Conservation (phyloP, 2,329 filamentous ascomycete genomes). For the Xylariaceae sp. region DNA sequence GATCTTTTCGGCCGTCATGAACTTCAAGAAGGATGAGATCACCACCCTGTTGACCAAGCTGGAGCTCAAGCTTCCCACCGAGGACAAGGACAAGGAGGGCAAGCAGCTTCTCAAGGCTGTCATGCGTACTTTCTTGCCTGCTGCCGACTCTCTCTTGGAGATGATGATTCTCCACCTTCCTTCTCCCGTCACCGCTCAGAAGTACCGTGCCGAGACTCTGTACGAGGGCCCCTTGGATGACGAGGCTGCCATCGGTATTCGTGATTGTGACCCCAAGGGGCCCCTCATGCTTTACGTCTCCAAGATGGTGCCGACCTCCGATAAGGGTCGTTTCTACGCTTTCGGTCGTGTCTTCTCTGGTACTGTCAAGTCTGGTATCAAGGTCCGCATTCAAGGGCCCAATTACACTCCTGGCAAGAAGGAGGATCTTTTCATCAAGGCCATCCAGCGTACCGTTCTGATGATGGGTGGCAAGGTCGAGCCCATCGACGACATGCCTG, state of each 20-base stretch:
- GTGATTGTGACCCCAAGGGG: conserved; percentile 95
- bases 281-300: conserved; percentile 99
- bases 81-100: conserved; percentile 92
- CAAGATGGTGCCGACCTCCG: conserved; percentile 99
- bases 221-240: conserved; percentile 98
- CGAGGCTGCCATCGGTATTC: conserved; percentile 90
- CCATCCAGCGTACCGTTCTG: conserved; percentile 98
- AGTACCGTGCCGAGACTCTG: conserved; percentile 95
- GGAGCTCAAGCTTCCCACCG: conserved; percentile 79
- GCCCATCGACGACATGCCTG: conserved; percentile 97
- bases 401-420: conserved; percentile 99
- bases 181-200: conserved; percentile 92
- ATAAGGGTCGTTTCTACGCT: conserved; percentile 99
- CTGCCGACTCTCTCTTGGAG: conserved; percentile 95
- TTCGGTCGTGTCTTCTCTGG: conserved; percentile 99
- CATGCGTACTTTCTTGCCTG: conserved; percentile 98
- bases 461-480: conserved; percentile 99
- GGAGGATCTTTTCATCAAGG: conserved; percentile 99
- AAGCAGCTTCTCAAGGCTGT: conserved; percentile 97
- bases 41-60: conserved; percentile 84
- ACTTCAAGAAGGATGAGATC: conserved; percentile 97
- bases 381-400: conserved; percentile 99
- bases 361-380: conserved; percentile 95
- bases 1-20: conserved; percentile 94
- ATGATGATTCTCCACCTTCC: conserved; percentile 99